Evolutionary conservation across 2,329 filamentous ascomycete species (phyloP).

Genomic region (Coniella lustricola): DNA sequence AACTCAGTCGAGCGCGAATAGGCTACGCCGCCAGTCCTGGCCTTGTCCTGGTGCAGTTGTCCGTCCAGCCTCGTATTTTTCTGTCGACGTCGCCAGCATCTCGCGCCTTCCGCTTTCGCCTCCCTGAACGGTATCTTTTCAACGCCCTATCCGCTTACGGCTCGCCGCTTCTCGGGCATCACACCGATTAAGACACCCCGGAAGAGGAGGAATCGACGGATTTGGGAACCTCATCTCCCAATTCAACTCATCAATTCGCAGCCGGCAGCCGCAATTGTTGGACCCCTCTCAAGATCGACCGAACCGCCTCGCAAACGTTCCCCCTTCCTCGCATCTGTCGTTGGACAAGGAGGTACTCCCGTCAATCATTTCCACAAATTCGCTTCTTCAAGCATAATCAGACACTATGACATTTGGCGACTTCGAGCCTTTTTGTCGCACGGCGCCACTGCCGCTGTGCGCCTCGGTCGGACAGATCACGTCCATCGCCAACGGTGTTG

Average conservation of each 20-base stretch:
- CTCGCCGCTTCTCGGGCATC: not conserved
- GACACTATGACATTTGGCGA: constrained; percentile 80
- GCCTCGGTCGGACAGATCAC: constrained; percentile 72
- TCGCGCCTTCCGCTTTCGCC: constrained; percentile 2
- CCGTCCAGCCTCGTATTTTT: constrained; percentile 11
- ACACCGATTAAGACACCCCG: not conserved
- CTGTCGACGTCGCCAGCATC: constrained; percentile 2
- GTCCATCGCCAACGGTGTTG: constrained; percentile 58
- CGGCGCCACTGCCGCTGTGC: constrained; percentile 81
- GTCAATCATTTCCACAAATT: not conserved
- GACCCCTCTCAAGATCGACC: not conserved
- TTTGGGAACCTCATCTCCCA: not conserved
- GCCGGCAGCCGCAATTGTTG: constrained; percentile 1
- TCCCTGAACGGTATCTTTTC: not conserved
- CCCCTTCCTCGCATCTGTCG: not conserved
- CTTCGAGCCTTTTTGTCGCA: constrained; percentile 79
- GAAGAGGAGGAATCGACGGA: not conserved
- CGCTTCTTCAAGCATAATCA: no score
- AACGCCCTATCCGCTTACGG: not conserved
- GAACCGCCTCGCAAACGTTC: constrained; percentile 4
- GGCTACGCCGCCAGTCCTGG: not conserved
- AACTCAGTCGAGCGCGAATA: not conserved
- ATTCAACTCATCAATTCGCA: not conserved
- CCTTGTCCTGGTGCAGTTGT: constrained; percentile 7
- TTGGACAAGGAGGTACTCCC: not conserved